These are phyloP conservation scores for Penicillium pulvis DNA, from an alignment of 495 filamentous ascomycete species.

Conservation along the genomic window DNA sequence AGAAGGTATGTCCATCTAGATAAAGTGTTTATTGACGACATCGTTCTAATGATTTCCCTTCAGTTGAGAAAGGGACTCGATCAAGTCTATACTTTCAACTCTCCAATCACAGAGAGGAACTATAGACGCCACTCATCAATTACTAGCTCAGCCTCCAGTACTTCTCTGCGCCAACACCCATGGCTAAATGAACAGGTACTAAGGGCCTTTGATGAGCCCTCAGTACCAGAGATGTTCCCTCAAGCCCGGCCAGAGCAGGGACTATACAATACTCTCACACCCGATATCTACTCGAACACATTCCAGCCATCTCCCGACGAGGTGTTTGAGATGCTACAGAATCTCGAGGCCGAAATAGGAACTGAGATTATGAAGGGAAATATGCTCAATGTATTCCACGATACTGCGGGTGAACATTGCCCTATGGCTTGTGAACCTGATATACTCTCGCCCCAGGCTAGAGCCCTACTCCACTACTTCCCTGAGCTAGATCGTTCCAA, in stretches of 20 bases:
- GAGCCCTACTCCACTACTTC: background rate
- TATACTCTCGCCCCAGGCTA: constrained; percentile 1
- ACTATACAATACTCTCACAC: background rate
- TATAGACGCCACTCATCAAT: background rate
- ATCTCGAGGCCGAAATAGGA: background rate
- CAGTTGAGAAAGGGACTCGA: constrained; percentile 1
- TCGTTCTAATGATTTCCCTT: background rate
- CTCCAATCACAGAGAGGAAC: background rate
- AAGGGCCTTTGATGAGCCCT: background rate
- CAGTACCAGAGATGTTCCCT: background rate
- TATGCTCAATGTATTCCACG: background rate
- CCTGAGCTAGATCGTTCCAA: background rate
- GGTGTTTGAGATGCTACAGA: background rate
- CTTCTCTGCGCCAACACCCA: background rate
- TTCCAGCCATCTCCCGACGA: background rate
- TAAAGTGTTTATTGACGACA: background rate
- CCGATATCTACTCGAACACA: background rate
- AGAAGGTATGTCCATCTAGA: background rate
- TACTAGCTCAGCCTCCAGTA: background rate
- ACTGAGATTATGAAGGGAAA: too few species aligned
- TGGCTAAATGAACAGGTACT: constrained; percentile 1
- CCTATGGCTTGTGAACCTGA: background rate
- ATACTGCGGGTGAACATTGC: background rate
- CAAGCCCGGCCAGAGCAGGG: background rate
- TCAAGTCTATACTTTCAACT: background rate